Evolutionary conservation across 306 rosid species (phyloP).

Genomic region (Inga laurina): DNA sequence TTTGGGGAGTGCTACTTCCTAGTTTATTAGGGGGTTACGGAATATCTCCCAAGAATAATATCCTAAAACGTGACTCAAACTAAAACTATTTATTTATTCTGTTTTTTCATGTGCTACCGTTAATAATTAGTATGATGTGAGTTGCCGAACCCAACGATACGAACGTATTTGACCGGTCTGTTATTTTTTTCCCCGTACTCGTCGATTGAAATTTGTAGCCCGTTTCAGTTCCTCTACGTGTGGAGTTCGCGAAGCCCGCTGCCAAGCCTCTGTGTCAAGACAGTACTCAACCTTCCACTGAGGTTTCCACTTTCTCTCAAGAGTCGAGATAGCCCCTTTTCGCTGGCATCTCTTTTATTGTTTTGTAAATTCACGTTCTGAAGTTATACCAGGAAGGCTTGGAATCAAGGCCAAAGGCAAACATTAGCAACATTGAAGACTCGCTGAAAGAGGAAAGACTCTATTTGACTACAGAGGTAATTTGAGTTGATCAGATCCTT

Average conservation of each 20-base stretch:
- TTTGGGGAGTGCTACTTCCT: too few relatives aligned
- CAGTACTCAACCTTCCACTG: slow-evolving; percentile 38
- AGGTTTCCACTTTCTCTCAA: slow-evolving; percentile 47
- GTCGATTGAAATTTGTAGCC: not conserved
- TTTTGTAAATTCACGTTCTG: not conserved
- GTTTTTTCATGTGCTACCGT: too few relatives aligned
- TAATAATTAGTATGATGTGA: too few relatives aligned
- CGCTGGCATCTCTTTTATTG: not conserved
- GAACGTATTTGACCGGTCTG: not conserved
- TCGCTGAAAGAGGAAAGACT: slow-evolving; percentile 72
- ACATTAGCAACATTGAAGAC: slow-evolving; percentile 46
- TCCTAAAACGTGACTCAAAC: too few relatives aligned
- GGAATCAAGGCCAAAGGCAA: slow-evolving; percentile 64
- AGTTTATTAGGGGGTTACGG: too few relatives aligned
- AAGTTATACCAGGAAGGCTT: slow-evolving; percentile 38
- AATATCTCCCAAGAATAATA: too few relatives aligned
- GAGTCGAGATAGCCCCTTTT: not conserved
- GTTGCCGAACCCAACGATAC: too few relatives aligned
- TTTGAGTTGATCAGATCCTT: not conserved
- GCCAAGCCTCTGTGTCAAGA: slow-evolving; percentile 53
- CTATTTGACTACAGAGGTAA: slow-evolving; percentile 73
- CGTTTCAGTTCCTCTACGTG: slow-evolving; percentile 61
- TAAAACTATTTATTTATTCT: too few relatives aligned
- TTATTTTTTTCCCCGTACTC: not conserved
- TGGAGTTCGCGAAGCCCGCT: slow-evolving; percentile 60